A percentile compares a stretch with the other conserved stretches of the same genome.
These are phyloP conservation scores for Calonectria pauciramosa DNA, from an alignment of 2,329 filamentous ascomycete species.

Conservation along the genomic window DNA sequence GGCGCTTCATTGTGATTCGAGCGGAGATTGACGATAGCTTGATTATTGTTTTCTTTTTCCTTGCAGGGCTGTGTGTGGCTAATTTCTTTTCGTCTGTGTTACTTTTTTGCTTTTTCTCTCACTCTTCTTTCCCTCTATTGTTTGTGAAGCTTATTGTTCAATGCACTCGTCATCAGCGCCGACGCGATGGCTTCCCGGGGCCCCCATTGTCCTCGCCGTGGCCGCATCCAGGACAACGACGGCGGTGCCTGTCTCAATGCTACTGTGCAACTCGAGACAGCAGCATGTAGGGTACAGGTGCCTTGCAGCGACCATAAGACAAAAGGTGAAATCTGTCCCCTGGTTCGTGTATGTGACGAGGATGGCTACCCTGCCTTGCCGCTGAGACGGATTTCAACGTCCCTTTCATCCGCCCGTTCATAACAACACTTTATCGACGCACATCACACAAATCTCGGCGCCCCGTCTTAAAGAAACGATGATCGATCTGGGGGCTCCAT, in stretches of 20 bases:
- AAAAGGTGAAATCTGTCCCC: not conserved
- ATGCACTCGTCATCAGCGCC: slow-evolving; percentile 11
- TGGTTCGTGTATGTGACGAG: slow-evolving; percentile 2
- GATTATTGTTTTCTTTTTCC: slow-evolving; percentile 23
- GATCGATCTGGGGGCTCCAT: slow-evolving; percentile 25
- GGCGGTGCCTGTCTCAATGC: slow-evolving; percentile 8
- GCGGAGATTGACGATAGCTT: slow-evolving; percentile 23
- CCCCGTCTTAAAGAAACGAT: slow-evolving; percentile 5
- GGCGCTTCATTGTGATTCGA: slow-evolving; percentile 33
- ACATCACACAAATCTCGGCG: slow-evolving; percentile 21
- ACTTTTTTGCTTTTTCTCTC: slow-evolving; percentile 11
- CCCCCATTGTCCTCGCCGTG: not conserved
- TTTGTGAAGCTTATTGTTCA: not conserved
- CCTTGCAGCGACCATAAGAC: slow-evolving; percentile 2
- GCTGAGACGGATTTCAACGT: slow-evolving; percentile 9
- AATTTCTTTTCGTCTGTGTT: slow-evolving; percentile 2
- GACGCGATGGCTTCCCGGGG: not conserved
- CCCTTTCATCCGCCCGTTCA: slow-evolving; percentile 11
- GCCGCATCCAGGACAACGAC: slow-evolving; percentile 1
- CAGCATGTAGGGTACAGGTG: slow-evolving; percentile 5
- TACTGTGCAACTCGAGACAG: slow-evolving; percentile 8
- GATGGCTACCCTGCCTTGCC: not conserved
- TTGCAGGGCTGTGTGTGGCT: slow-evolving; percentile 7
- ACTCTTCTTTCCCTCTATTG: not conserved
- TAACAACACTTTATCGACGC: not conserved